A percentile compares a stretch with the other conserved stretches of the same genome.
phyloP scores from a whole-genome alignment of 2,329 filamentous ascomycete species.

The Trichophyton schoenleinii region DNA sequence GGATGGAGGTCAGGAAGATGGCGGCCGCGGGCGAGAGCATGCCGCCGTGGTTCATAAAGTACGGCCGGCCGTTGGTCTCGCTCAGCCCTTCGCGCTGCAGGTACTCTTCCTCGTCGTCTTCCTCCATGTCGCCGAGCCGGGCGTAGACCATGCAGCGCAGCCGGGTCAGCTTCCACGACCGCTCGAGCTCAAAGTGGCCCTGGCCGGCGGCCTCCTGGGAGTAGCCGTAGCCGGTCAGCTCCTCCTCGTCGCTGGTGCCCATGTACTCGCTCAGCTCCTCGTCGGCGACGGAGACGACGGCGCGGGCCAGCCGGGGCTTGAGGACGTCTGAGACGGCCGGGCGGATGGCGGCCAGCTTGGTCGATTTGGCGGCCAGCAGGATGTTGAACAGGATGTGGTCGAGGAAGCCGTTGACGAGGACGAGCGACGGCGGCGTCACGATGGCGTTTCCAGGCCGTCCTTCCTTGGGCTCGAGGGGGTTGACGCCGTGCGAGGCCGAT shows the following conservation, averaged over 20 bases:
- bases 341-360: conserved; percentile 59
- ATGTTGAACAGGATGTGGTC: conserved; percentile 90
- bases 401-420: conserved; percentile 78
- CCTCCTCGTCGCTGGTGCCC: conserved; percentile 64
- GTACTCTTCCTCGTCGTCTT: conserved; percentile 87
- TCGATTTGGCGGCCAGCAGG: conserved; percentile 66
- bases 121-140: conserved; percentile 88
- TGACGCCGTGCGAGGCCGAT: conserved; percentile 71
- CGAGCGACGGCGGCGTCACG: conserved; percentile 60
- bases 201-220: conserved; percentile 28
- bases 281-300: conserved; percentile 70
- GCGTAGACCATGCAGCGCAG: conserved; percentile 98
- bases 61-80: conserved; percentile 43
- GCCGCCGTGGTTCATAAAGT: conserved; percentile 45
- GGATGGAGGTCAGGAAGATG: conserved; percentile 87
- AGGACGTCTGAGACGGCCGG: conserved; percentile 76
- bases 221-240: conserved; percentile 43
- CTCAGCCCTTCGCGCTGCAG: conserved; percentile 66
- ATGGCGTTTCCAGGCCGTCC: conserved; percentile 58
- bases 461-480: conserved; percentile 52
- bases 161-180: conserved; percentile 86
- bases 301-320: conserved; percentile 75
- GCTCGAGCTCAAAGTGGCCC: conserved; percentile 73
- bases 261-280: conserved; percentile 82
- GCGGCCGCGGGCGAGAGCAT: conserved; percentile 80